Evolutionary conservation across 768 basidiomycete species (phyloP), one percentile per base, ranked within the genome.

Genomic region (Daedaleopsis nitida): DNA sequence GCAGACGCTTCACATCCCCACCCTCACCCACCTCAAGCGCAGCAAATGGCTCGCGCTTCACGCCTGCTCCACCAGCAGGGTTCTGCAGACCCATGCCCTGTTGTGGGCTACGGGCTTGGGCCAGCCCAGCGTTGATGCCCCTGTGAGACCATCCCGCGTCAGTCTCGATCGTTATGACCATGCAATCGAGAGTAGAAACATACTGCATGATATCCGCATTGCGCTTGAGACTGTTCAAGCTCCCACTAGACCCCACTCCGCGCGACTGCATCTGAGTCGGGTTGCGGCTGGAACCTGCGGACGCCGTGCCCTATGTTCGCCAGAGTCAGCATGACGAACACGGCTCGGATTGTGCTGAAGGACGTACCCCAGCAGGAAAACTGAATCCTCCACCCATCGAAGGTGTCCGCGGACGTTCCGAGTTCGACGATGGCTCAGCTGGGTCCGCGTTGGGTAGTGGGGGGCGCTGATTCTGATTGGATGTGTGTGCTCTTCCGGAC

Each of bases 131-230:
- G 1, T 47, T 2, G 17, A 47, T 34, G 0, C 58, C 57, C n/a
- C 61, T 63, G 52, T 38, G 2, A 4, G 12, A 12, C 11, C 39
- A 32, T n/a, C 24, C 24, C 4, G 44, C 39, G 19, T 51, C 50
- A 51, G 34, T 35, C 16, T 10, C n/a, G 23, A 43, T n/a, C 39
- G 52, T 24, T 49, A 34, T 17, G 32, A 1, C 7, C 3, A 19
- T 1, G 23, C n/a, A n/a, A n/a, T n/a, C n/a, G n/a, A n/a, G 43
- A 14, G 17, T 13, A 32, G 35, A 7, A 35, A 62, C 66, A 35
- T 39, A 68, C 67, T 65, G 59, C 67, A 68, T 68, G 10, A 57
- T 53, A 27, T 65, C 67, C 7, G 67, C 67, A 21, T 32, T 68
- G 23, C 67, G 64, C 53, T 65, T 65, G 21, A 60, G 48, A 34